A percentile compares a stretch with the other conserved stretches of the same genome.
phyloP scores from a whole-genome alignment of 1,139 yeast genomes.

The Suhomyces ambrosiae region DNA sequence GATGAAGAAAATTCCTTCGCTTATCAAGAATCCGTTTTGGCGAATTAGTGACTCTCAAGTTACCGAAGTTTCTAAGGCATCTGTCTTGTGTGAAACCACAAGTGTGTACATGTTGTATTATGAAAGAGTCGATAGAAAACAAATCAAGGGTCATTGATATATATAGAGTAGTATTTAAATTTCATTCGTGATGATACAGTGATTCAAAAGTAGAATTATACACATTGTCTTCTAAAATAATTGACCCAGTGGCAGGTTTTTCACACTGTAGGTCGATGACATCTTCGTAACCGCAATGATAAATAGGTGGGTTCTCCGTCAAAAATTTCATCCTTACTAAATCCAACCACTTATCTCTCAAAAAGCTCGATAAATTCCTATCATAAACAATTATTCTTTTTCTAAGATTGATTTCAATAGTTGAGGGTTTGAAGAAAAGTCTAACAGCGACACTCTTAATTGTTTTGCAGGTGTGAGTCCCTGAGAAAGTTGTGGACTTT shows the following conservation, averaged over 20 bases:
- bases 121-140: constrained; percentile 52
- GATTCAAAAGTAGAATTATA: constrained; percentile 3
- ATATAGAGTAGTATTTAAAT: neutral
- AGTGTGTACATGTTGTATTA: constrained; percentile 85
- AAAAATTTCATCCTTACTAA: constrained; percentile 14
- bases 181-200: neutral
- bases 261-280: constrained; percentile 21
- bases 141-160: constrained; percentile 15
- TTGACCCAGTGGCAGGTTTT: neutral
- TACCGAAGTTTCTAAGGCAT: constrained; percentile 59
- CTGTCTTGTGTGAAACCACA: constrained; percentile 67
- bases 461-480: constrained; percentile 19
- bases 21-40: constrained; percentile 75
- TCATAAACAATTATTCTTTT: constrained; percentile 13
- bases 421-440: constrained; percentile 20
- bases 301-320: constrained; percentile 18
- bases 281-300: constrained; percentile 22
- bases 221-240: neutral
- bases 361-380: neutral
- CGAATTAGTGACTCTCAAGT: constrained; percentile 76
- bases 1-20: constrained; percentile 55
- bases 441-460: constrained; percentile 18
- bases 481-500: constrained; percentile 14
- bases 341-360: constrained; percentile 16
- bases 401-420: constrained; percentile 14